Base-by-base conservation (phyloP, 108 stramenopile genomes). In the Cyclotella sp. region DNA sequence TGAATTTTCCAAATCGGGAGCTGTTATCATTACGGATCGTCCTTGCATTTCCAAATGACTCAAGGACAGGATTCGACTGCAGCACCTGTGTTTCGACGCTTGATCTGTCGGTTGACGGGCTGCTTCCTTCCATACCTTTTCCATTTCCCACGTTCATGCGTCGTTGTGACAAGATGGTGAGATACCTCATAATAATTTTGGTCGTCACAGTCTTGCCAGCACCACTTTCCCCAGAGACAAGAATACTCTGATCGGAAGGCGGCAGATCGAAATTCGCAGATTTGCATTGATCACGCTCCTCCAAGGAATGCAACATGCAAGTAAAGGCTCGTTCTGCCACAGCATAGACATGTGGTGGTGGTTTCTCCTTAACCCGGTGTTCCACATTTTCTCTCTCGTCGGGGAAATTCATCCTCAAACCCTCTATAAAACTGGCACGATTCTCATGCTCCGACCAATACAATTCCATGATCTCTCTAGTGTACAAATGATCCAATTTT, bases 1-100 rank as follows among this genome's bases (percentile, higher is more conserved):
- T 97, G 72, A 94, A 99, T 77, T 99, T 98, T 0, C 98, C 98
- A 83, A 99, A 99, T 41, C 98, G 82, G 14, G 84, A 87, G 16
- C 90, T 92, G 70, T 99, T 99, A 74, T 98, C 93, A 76, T 95
- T 97, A 14, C 94, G 83, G 9, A 90, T 72, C 18, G 94, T 95
- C 53, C 92, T 65, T 19, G 94, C 96, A 84, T 97, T 97, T 9
- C 94, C 96, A 87, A 97, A 97, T n/a, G 90, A 88, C 82, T 97
- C 96, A 19, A 97, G 70, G 63, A 97, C 84, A 12, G 93, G 96
- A 76, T 97, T 95, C 40, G 92, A 95, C 64, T 93, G 87, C 28
- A 97, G 70, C 0, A 97, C 92, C 75, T 90, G 87, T n/a, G 79
- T 76, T 55, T 93, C 92, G n/a, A 94, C 86, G 58, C 82, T 79